Evolutionary conservation across 306 rosid species (phyloP), one percentile per base, ranked within the genome.

Genomic region (Cucumis sativus): DNA sequence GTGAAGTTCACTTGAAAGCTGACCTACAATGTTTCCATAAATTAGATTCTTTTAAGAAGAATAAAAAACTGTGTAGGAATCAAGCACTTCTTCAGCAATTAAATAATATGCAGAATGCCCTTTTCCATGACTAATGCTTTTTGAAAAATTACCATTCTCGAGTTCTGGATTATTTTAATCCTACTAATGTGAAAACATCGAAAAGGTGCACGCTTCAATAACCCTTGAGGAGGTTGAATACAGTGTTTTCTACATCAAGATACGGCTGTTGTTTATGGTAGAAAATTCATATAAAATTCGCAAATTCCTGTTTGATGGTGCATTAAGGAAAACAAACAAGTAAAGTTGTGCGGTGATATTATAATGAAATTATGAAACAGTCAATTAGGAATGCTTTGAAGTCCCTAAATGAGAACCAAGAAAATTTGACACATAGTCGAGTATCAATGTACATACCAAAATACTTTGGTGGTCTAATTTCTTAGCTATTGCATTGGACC

Each of bases 271-370:
- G 41, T 25, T 67, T 39, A 41, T 15, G 60, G 56, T 15, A 71
- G 28, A 73, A 1, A 72, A 15, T 23, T 72, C 62, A 16, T 52
- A 6, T 52, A 30, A 18, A 67, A 30, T 47, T 10, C 7, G 11
- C 40, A 47, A 71, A 23, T 71, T 71, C 60, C 43, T 71, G 77
- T 73, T 52, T 73, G 20, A 16, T 33, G 62, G 77, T 33, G 77
- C 47, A 52, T 30, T 28, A 52, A 73, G 11, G 62, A 45, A 73
- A 9, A 71, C 16, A 52, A 52, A 73, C 77, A 28, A 52, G 62
- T 73, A 28, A 28, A 51, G 77, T 15, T 73, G 47, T 52, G 18
- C 18, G 17, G 17, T 49, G 13, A 30, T 30, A 52, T 30, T 52
- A 5, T 10, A 28, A 16, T 33, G 37, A 33, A 33, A 33, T 33